These are phyloP conservation scores for Spathaspora passalidarum DNA, from an alignment of 805 yeast genomes.

Conservation along the genomic window DNA sequence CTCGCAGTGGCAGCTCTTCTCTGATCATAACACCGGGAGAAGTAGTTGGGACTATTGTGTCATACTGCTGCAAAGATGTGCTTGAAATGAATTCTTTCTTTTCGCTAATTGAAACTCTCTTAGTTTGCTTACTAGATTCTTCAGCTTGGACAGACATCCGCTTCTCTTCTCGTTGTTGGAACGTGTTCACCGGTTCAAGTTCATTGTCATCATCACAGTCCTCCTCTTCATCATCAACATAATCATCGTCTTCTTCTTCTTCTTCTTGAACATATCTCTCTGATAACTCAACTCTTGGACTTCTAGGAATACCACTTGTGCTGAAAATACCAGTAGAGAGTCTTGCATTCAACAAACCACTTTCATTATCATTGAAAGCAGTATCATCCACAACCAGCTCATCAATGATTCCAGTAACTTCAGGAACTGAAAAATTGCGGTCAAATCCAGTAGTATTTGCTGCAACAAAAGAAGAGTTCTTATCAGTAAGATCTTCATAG, in stretches of 20 bases:
- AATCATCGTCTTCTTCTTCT: background rate
- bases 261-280: background rate
- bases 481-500: conserved; percentile 1
- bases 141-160: background rate
- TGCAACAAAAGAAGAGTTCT: background rate
- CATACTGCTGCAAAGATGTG: background rate
- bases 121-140: background rate
- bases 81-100: background rate
- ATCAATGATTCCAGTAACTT: conserved; percentile 1
- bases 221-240: background rate
- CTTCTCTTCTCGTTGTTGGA: too few relatives aligned
- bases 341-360: background rate
- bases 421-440: conserved; percentile 7
- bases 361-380: background rate
- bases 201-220: too few relatives aligned
- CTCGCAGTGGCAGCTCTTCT: conserved; percentile 6
- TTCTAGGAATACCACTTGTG: conserved; percentile 12
- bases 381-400: conserved; percentile 2
- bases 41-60: background rate
- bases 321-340: conserved; percentile 27
- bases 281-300: conserved; percentile 2
- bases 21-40: conserved; percentile 3
- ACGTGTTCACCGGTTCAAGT: too few relatives aligned
- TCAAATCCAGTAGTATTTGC: background rate
- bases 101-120: conserved; percentile 1